phyloP scores from a whole-genome alignment of 2,329 filamentous ascomycete species.

The Lasiodiplodia theobromae region DNA sequence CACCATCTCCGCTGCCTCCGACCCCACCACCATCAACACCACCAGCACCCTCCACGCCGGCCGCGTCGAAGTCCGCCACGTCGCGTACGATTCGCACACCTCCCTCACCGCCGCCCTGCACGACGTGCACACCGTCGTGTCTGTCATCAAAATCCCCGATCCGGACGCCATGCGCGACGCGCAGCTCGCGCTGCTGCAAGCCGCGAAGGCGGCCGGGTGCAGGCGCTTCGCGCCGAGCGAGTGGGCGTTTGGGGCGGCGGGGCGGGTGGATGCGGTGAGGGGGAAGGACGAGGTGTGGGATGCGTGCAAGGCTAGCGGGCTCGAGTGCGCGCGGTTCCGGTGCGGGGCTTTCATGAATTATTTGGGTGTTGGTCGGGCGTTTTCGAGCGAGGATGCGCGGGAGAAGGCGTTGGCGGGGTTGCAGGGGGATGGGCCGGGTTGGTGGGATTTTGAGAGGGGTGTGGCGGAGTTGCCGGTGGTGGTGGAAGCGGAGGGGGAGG shows the following conservation, averaged over 20 bases:
- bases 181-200: conserved; percentile 57
- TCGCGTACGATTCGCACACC: conserved; percentile 39
- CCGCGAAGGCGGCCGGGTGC: conserved; percentile 58
- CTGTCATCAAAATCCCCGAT: conserved; percentile 36
- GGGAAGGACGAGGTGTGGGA: conserved; percentile 38
- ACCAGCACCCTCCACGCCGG: conserved; percentile 4
- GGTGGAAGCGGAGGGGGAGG: conserved; percentile 29
- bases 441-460: conserved; percentile 33
- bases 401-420: conserved; percentile 37
- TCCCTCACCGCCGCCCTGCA: conserved; percentile 35
- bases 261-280: conserved; percentile 34
- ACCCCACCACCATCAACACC: not conserved
- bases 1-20: not conserved
- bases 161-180: conserved; percentile 38
- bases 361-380: conserved; percentile 38
- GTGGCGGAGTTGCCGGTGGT: conserved; percentile 39
- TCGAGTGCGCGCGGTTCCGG: conserved; percentile 43
- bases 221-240: conserved; percentile 61
- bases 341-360: conserved; percentile 48
- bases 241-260: conserved; percentile 46
- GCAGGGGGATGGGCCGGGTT: conserved; percentile 32
- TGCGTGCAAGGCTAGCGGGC: conserved; percentile 35
- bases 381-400: conserved; percentile 29
- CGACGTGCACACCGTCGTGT: conserved; percentile 39
- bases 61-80: conserved; percentile 36